Evolutionary conservation across 2,329 filamentous ascomycete genomes (phyloP).

Genomic region (Coniochaeta prunicola): DNA sequence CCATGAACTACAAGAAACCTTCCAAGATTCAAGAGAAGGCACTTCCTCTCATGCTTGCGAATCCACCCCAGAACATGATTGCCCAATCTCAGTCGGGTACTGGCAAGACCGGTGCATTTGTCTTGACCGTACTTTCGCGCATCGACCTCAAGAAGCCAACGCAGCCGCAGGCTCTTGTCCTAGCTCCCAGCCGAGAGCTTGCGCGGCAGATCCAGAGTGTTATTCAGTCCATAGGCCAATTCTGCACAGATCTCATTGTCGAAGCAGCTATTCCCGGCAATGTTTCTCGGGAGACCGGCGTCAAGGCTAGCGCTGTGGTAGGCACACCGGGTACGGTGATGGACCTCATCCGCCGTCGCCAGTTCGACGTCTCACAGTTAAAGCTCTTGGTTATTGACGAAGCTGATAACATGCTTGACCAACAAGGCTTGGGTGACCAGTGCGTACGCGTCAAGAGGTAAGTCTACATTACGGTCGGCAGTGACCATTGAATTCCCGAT

Average conservation of each 20-base stretch:
- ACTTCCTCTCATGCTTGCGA: constrained; percentile 75
- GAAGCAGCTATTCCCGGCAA: constrained; percentile 78
- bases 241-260: constrained; percentile 67
- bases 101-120: constrained; percentile 95
- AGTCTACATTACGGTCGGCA: constrained; percentile 22
- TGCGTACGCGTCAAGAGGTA: constrained; percentile 84
- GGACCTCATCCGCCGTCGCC: constrained; percentile 72
- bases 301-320: constrained; percentile 75
- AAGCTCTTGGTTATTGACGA: constrained; percentile 89
- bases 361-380: constrained; percentile 65
- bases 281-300: constrained; percentile 58
- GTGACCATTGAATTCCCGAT: neutral
- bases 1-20: constrained; percentile 86
- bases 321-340: constrained; percentile 91
- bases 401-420: constrained; percentile 97
- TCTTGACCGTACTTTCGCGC: constrained; percentile 83
- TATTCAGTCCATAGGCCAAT: constrained; percentile 74
- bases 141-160: constrained; percentile 64
- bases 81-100: constrained; percentile 99
- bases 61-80: constrained; percentile 91
- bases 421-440: constrained; percentile 91
- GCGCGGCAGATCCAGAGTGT: constrained; percentile 91
- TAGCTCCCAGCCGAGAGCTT: constrained; percentile 90
- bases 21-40: constrained; percentile 98
- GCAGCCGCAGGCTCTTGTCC: constrained; percentile 76